Base-by-base conservation (phyloP, 2,329 filamentous ascomycete species). In the Ceratocystis alfenasii region DNA sequence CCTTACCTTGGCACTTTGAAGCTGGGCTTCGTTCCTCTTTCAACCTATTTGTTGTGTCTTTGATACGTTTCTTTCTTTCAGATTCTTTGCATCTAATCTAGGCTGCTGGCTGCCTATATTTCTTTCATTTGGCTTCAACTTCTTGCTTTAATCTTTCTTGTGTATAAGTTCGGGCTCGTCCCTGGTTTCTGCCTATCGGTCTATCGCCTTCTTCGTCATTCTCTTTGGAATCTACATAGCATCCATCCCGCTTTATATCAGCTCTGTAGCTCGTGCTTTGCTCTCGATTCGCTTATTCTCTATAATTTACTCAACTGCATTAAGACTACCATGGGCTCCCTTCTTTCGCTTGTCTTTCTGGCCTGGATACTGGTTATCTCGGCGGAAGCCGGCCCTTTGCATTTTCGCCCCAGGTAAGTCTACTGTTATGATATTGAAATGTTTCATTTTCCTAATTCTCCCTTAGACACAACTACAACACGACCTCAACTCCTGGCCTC, bases 11-110 rank as follows among this genome's bases (percentile, higher is more conserved):
- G 4, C 12, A 17, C 28, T 33, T 57, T 57, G 53, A 57, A 57
- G 53, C 53, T 57, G 28, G 53, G 25, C 53, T 57, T 57, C 48
- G 20, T 20, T 36, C 48, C 1, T 53, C 48, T 53, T 53, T 64
- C 53, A 41, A 15, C 46, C 25, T 41, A 41, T 63, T 66, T 60
- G 30, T 22, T 41, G 20, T 53, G 20, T 62, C 59, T 62, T 62
- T 62, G 33, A 22, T 62, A 15, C 33, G 53, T 17, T n/a, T 8
- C 17, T 7, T 36, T 33, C 53, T 36, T 57, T 57, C 25, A 25
- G 6, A 22, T 53, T 25, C 33, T 57, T 57, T 17, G 12, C 20
- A 22, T 53, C 15, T 25, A 20, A 22, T 5, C 22, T 25, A 53
- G 48, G 22, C 48, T 53, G 48, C 48, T 53, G 48, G 48, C 48